Evolutionary conservation across 805 yeast species (phyloP).

Genomic region (Lipomyces kockii): DNA sequence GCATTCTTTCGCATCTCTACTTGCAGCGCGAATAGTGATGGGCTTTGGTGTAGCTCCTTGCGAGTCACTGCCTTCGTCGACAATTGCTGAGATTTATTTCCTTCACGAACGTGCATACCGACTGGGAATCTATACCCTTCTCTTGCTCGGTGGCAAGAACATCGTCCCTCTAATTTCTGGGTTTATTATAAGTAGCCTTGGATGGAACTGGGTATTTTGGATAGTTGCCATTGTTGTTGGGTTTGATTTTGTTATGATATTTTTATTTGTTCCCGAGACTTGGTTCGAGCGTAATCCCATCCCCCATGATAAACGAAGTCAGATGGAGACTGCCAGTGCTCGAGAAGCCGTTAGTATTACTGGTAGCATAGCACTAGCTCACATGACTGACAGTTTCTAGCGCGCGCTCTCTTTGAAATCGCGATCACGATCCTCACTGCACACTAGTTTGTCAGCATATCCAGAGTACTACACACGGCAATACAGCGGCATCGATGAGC

Average conservation of each 20-base stretch:
- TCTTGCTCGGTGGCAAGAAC: constrained; percentile 60
- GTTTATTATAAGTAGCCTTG: constrained; percentile 54
- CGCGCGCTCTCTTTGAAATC: not conserved
- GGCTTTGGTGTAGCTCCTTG: constrained; percentile 68
- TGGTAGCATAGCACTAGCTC: not conserved
- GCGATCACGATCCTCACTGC: constrained; percentile 3
- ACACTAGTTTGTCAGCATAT: not conserved
- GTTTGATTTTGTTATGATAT: constrained; percentile 51
- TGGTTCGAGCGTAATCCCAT: constrained; percentile 64
- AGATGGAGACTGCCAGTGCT: constrained; percentile 56
- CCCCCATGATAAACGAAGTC: constrained; percentile 54
- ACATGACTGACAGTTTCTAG: not conserved
- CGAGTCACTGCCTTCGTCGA: constrained; percentile 63
- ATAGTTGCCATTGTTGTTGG: constrained; percentile 59
- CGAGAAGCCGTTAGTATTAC: constrained; percentile 42
- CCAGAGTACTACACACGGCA: not conserved
- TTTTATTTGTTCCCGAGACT: constrained; percentile 66
- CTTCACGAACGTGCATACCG: constrained; percentile 67
- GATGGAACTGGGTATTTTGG: constrained; percentile 68
- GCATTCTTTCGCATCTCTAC: constrained; percentile 53
- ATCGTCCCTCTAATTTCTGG: constrained; percentile 61
- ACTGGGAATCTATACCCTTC: constrained; percentile 60
- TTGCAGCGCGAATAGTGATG: constrained; percentile 62
- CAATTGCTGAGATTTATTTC: constrained; percentile 65
- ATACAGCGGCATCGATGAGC: constrained; percentile 5